phyloP scores from a whole-genome alignment of 805 yeast species.

The Yamadazyma philogaea region DNA sequence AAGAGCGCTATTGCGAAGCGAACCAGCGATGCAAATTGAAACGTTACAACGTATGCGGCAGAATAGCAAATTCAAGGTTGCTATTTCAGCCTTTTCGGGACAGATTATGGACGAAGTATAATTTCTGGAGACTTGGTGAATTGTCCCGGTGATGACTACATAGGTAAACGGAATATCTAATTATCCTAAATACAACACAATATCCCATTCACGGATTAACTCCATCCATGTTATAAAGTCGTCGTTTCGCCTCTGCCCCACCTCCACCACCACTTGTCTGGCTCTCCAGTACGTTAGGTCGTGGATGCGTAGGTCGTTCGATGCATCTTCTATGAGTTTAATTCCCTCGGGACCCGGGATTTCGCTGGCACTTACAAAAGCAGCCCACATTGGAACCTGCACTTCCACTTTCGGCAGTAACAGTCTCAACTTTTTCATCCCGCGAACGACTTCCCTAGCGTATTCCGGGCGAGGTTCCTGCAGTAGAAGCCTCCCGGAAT shows the following conservation, averaged over 20 bases:
- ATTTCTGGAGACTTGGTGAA: no score
- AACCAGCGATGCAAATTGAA: no score
- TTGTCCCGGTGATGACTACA: no score
- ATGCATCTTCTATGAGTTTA: background rate
- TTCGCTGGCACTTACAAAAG: slow-evolving; percentile 31
- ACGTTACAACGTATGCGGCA: no score
- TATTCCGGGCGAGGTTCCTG: slow-evolving; percentile 18
- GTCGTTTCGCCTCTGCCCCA: slow-evolving; percentile 45
- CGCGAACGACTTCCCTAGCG: slow-evolving; percentile 1
- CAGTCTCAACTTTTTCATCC: background rate
- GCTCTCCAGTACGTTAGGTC: slow-evolving; percentile 49
- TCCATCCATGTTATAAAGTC: slow-evolving; percentile 49
- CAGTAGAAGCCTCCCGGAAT: slow-evolving; percentile 46
- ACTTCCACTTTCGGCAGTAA: slow-evolving; percentile 4
- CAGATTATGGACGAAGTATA: no score
- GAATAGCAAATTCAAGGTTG: no score
- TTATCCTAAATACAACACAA: slow-evolving; percentile 35
- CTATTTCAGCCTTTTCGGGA: no score
- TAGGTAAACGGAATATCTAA: no score
- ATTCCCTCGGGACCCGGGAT: background rate
- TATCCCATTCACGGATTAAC: slow-evolving; percentile 53
- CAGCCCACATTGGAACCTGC: slow-evolving; percentile 3
- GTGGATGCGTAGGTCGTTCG: background rate
- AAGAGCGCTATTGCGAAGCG: no score
- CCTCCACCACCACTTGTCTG: slow-evolving; percentile 51